Evolutionary conservation across 2,329 filamentous ascomycete species (phyloP).

Genomic region (Aspergillus piperis): DNA sequence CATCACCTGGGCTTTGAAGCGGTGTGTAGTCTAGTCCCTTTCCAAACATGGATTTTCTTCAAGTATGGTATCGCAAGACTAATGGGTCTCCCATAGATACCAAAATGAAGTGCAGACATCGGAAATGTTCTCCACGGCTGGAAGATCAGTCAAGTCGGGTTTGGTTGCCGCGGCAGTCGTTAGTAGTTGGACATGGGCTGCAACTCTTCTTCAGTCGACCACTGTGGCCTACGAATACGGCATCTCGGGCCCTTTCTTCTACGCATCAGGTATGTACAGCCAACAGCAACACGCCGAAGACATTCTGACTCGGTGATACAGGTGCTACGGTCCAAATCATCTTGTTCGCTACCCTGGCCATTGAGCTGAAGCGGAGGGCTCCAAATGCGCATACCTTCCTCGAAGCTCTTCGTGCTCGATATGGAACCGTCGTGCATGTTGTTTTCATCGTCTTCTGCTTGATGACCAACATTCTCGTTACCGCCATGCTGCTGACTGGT

Average conservation of each 20-base stretch:
- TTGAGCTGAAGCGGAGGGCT: slow-evolving; percentile 82
- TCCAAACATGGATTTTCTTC: background rate
- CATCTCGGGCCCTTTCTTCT: slow-evolving; percentile 66
- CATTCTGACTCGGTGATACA: slow-evolving; percentile 32
- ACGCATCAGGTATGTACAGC: slow-evolving; percentile 57
- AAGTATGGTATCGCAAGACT: background rate
- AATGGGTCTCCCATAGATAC: slow-evolving; percentile 48
- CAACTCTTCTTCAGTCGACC: slow-evolving; percentile 75
- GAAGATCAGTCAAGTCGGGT: slow-evolving; percentile 84
- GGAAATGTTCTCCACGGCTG: slow-evolving; percentile 89
- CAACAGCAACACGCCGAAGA: slow-evolving; percentile 39
- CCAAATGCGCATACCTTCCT: slow-evolving; percentile 86
- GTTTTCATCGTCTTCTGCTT: slow-evolving; percentile 82
- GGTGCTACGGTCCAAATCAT: slow-evolving; percentile 84
- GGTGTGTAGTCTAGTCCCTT: slow-evolving; percentile 38
- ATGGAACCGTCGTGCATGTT: slow-evolving; percentile 70
- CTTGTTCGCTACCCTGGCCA: slow-evolving; percentile 85
- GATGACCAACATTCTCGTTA: slow-evolving; percentile 83
- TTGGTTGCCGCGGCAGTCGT: slow-evolving; percentile 88
- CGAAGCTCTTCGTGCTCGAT: slow-evolving; percentile 79
- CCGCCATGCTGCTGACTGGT: slow-evolving; percentile 84
- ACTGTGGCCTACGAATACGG: slow-evolving; percentile 81
- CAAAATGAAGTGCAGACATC: slow-evolving; percentile 78
- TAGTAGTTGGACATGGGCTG: slow-evolving; percentile 91
- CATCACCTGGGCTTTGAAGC: slow-evolving; percentile 69